Conservation (phyloP, 345 rosid genomes). For the Gossypium australe region DNA sequence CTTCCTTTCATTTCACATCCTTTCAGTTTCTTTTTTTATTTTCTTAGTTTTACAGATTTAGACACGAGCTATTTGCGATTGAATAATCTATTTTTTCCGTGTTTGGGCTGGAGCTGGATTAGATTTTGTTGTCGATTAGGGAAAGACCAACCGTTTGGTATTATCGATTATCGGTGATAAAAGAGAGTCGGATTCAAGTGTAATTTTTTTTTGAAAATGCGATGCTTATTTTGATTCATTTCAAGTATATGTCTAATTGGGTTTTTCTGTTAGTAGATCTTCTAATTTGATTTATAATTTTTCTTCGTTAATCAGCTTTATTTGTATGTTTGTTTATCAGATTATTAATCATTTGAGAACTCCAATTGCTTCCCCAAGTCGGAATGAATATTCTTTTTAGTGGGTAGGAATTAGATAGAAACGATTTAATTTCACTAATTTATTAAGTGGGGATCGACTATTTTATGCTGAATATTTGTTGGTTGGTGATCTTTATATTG, state of each 20-base stretch:
- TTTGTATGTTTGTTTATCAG: not conserved
- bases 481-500: not conserved
- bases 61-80: not conserved
- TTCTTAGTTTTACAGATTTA: not conserved
- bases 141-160: not conserved
- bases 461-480: not conserved
- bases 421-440: not conserved
- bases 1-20: not conserved
- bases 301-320: not conserved
- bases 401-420: not conserved
- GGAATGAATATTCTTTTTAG: not conserved
- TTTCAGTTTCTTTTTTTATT: not conserved
- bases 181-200: not conserved
- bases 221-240: not conserved
- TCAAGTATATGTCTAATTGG: not conserved
- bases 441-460: not conserved
- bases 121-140: not conserved
- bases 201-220: not conserved
- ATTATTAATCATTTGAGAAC: slow-evolving; percentile 23
- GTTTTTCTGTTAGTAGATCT: not conserved
- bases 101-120: not conserved
- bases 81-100: not conserved
- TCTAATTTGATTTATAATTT: slow-evolving; percentile 2
- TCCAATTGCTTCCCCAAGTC: not conserved
- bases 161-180: not conserved